A percentile compares a stretch with the other conserved stretches of the same genome.
Conservation (phyloP, 805 yeast genomes). For the Metschnikowia orientalis region DNA sequence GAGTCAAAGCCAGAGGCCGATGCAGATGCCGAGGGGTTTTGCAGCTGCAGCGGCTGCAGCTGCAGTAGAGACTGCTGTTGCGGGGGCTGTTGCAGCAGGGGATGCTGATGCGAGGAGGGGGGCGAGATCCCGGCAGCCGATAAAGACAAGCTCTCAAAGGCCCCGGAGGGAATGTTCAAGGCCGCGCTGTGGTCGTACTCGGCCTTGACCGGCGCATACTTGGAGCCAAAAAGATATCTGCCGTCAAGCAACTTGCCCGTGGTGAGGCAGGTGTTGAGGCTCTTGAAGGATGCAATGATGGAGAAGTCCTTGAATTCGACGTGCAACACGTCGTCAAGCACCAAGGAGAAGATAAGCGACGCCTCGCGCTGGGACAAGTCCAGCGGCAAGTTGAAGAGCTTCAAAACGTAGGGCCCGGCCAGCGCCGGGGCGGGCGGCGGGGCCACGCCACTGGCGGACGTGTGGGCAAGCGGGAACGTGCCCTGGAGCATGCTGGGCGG, state of each 20-base stretch:
- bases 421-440: constrained; percentile 6
- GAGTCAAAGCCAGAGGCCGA: constrained; percentile 21
- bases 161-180: constrained; percentile 1
- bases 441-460: constrained; percentile 1
- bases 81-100: constrained; percentile 8
- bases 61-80: constrained; percentile 4
- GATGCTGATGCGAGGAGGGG: constrained; percentile 19
- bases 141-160: constrained; percentile 26
- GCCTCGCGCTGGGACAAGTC: constrained; percentile 68
- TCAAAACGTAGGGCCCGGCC: constrained; percentile 9
- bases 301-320: constrained; percentile 42
- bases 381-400: constrained; percentile 52
- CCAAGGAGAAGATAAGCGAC: constrained; percentile 60
- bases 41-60: constrained; percentile 8
- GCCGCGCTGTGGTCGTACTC: constrained; percentile 28
- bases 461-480: constrained; percentile 3
- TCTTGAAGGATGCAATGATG: constrained; percentile 35
- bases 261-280: constrained; percentile 36
- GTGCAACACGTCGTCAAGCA: constrained; percentile 52
- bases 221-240: constrained; percentile 36
- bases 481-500: constrained; percentile 6
- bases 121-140: constrained; percentile 32
- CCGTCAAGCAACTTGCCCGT: constrained; percentile 39
- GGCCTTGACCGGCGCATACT: constrained; percentile 33
- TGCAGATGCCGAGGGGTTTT: constrained; percentile 11